Evolutionary conservation across 169 alveolate genomes (phyloP).

Genomic region (Perkinsus marinus): DNA sequence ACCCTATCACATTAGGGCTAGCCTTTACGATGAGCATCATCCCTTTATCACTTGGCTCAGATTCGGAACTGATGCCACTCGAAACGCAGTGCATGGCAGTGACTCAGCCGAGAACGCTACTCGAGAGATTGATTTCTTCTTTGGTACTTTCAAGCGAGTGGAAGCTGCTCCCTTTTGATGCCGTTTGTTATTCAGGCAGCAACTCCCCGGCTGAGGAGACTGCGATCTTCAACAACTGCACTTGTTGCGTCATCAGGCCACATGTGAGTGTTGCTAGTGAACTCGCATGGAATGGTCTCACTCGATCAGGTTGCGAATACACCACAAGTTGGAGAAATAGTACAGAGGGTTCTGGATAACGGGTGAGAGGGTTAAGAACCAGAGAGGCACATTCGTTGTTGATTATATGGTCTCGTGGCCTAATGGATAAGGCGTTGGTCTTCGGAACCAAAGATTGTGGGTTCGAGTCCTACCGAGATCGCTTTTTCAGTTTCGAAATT

Average conservation of each 20-base stretch:
- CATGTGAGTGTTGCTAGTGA: conserved; percentile 14
- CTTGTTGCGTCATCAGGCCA: conserved; percentile 69
- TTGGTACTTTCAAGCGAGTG: conserved; percentile 29
- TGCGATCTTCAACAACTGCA: conserved; percentile 34
- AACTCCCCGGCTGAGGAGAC: conserved; percentile 36
- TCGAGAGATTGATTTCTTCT: conserved; percentile 52
- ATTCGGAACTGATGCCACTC: conserved; percentile 54
- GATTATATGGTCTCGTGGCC: conserved; percentile 53
- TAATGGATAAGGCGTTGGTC: conserved; percentile 87
- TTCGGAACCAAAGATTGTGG: conserved; percentile 88
- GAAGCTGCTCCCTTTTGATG: neutral
- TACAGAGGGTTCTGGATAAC: conserved; percentile 51
- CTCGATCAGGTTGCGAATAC: conserved; percentile 7
- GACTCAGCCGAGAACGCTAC: conserved; percentile 43
- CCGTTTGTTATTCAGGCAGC: neutral
- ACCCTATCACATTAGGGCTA: neutral
- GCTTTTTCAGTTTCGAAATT: conserved; percentile 40
- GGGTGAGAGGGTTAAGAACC: conserved; percentile 22
- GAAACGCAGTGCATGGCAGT: conserved; percentile 60
- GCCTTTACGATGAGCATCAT: conserved; percentile 9
- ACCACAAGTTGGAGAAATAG: conserved; percentile 55
- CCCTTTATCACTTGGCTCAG: conserved; percentile 50
- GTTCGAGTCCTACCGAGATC: conserved; percentile 76
- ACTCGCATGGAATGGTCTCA: neutral
- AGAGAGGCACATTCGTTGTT: neutral